Percentiles rank a stretch among this genome's conserved stretches.
phyloP scores from a whole-genome alignment of 176 grass and related monocot genomes.

The Guadua angustifolia region DNA sequence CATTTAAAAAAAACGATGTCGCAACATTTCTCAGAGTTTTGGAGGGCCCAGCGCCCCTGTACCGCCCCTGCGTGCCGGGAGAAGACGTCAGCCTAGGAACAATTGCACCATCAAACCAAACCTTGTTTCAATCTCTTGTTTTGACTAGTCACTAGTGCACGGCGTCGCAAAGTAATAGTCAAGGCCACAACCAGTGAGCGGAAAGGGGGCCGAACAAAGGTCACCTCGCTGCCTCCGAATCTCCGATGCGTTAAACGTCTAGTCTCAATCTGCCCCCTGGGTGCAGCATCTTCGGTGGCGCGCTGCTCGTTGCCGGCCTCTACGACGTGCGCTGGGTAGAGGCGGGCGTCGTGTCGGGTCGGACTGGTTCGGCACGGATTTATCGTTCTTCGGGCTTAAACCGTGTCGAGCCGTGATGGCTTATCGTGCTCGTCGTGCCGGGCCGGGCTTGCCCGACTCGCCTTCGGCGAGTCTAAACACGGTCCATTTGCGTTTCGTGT shows the following conservation, averaged over 20 bases:
- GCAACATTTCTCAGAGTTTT: no score
- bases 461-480: no score
- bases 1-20: no score
- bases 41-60: no score
- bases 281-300: conserved; percentile 64
- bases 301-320: conserved; percentile 65
- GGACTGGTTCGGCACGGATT: no score
- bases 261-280: not conserved
- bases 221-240: conserved; percentile 2
- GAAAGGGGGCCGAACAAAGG: not conserved
- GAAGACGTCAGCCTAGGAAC: conserved; percentile 59
- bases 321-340: conserved; percentile 65
- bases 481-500: no score
- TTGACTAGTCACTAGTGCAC: conserved; percentile 33
- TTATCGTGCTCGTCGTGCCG: no score
- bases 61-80: conserved; percentile 22
- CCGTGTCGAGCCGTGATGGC: no score
- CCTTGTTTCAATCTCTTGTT: not conserved
- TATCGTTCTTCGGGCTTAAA: no score
- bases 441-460: no score
- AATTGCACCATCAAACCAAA: not conserved
- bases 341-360: no score
- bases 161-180: not conserved
- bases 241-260: conserved; percentile 1
- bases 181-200: not conserved